phyloP scores from a whole-genome alignment of 2,329 filamentous ascomycete genomes.

The Ophiostoma himal-ulmi region DNA sequence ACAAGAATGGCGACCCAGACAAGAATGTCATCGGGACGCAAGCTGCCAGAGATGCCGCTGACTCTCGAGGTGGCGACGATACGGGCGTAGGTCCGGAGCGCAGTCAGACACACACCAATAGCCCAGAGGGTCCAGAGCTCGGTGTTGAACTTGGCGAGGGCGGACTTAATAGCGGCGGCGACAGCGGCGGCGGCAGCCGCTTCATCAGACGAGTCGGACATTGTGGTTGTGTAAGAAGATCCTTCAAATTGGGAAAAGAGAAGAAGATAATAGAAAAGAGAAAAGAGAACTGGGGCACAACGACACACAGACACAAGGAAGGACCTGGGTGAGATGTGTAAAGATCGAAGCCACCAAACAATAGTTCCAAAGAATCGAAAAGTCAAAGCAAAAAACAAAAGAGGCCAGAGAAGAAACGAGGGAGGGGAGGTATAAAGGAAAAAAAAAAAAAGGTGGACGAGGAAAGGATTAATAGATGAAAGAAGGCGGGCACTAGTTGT shows the following conservation, averaged over 20 bases:
- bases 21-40: constrained; percentile 36
- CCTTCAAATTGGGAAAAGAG: background rate
- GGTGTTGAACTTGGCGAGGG: constrained; percentile 31
- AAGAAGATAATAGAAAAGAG: background rate
- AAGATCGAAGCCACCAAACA: background rate
- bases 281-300: background rate
- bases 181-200: constrained; percentile 27
- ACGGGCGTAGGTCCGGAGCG: constrained; percentile 36
- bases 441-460: background rate
- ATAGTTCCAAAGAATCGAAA: background rate
- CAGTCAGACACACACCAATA: constrained; percentile 34
- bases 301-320: constrained; percentile 9
- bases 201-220: constrained; percentile 14
- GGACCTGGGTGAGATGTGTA: constrained; percentile 1
- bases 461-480: background rate
- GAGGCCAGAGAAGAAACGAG: background rate
- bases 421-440: background rate
- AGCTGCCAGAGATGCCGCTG: constrained; percentile 29
- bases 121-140: constrained; percentile 36
- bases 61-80: constrained; percentile 29
- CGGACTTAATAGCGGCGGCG: constrained; percentile 26
- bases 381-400: background rate
- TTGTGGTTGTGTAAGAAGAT: background rate
- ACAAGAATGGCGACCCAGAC: constrained; percentile 41
- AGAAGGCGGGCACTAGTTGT: background rate